Base-by-base conservation (phyloP, 805 yeast species). In the Metschnikowia arizonensis region DNA sequence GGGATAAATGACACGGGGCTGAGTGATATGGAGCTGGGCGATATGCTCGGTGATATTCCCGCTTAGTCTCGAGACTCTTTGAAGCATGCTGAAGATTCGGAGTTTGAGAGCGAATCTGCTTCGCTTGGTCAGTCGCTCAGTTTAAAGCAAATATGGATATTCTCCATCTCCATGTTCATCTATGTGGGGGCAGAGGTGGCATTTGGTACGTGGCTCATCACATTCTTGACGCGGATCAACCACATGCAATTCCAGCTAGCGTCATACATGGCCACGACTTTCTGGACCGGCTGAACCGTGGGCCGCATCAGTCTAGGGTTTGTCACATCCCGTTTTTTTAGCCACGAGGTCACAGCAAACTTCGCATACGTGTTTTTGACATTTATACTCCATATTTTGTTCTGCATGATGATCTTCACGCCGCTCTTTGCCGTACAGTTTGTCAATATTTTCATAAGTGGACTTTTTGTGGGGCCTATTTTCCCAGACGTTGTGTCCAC, bases 401-500 rank as follows among this genome's bases (percentile, higher is more conserved):
- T 70, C 46, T 48, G 60, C 23, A 45, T 56, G 32, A 56, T 66
- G 64, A 75, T 56, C 50, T 67, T 45, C 34, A 65, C 33, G 58
- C 64, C 45, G 28, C 50, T 31, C 34, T 41, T 59, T 3, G 21
- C 42, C 24, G 8, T 72, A 1, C 65, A 73, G 32, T 66, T 65
- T 28, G 44, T 65, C 0, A 54, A 65, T 2, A 72, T 73, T 3
- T 67, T 70, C 32, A 4, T 68, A 9, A 61, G 73, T n/a, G 83
- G 81, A 1, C 63, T 69, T 39, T 65, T 70, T 40, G 76, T 76
- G 8, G 83, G 82, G 6, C 82, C 82, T 8, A 62, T 76, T 8
- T 77, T 70, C 62, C 89, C 95, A 1, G 81, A 90, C 5, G 78
- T 85, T 0, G 79, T 85, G 41, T 77, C 84, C 11, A 76, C 83